These are phyloP conservation scores for Tephrocybe sp. DNA, from an alignment of 768 basidiomycete species.

Conservation along the genomic window DNA sequence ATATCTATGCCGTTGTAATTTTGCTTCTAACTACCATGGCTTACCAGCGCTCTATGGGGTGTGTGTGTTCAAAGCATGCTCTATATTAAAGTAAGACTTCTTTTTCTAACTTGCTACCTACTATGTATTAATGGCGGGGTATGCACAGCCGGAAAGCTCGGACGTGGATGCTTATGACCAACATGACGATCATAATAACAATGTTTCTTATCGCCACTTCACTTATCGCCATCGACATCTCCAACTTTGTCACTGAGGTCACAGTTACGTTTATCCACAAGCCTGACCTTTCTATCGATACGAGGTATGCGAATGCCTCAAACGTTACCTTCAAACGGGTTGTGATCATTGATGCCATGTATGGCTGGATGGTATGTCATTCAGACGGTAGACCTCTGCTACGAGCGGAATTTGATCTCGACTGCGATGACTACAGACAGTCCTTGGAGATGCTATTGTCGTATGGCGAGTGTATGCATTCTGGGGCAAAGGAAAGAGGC, in stretches of 20 bases:
- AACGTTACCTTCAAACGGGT: conserved; percentile 4
- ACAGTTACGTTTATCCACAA: conserved; percentile 5
- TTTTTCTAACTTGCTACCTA: background rate
- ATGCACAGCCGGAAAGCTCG: background rate
- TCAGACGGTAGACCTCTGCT: background rate
- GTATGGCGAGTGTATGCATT: conserved; percentile 11
- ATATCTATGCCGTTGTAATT: background rate
- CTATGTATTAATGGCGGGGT: background rate
- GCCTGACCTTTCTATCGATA: conserved; percentile 1
- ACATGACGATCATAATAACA: conserved; percentile 4
- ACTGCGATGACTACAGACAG: background rate
- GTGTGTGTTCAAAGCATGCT: conserved; percentile 9
- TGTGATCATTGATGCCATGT: conserved; percentile 9
- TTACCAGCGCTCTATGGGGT: conserved; percentile 6
- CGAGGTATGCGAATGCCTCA: conserved; percentile 3
- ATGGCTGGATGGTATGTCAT: conserved; percentile 7
- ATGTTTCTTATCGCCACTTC: conserved; percentile 8
- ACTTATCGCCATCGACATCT: conserved; percentile 8
- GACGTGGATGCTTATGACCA: conserved; percentile 4
- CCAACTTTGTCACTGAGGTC: conserved; percentile 5
- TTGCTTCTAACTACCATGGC: background rate
- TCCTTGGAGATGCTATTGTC: conserved; percentile 8
- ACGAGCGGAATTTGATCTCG: background rate
- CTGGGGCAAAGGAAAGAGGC: conserved; percentile 3
- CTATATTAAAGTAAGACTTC: background rate